A percentile compares a stretch with the other conserved stretches of the same genome.
These are phyloP conservation scores for Dryadomyces quercivorus DNA, from an alignment of 2,329 filamentous ascomycete species.

Conservation along the genomic window DNA sequence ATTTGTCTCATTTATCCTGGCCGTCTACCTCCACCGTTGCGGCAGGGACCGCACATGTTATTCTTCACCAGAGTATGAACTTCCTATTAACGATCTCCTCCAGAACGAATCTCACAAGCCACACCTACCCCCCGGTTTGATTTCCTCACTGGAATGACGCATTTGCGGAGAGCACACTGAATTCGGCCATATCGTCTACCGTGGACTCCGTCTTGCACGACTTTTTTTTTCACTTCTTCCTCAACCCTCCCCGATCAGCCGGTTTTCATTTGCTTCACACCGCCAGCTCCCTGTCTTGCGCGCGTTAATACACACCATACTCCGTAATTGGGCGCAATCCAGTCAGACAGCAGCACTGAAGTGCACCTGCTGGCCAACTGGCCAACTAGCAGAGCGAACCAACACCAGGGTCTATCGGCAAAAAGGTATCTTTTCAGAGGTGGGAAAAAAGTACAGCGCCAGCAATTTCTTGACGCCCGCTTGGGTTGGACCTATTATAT, in stretches of 20 bases:
- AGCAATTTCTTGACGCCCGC: not conserved
- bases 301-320: not conserved
- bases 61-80: not conserved
- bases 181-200: not conserved
- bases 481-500: not conserved
- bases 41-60: not conserved
- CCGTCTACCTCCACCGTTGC: not conserved
- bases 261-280: not conserved
- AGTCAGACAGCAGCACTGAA: not conserved
- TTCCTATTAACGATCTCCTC: not conserved
- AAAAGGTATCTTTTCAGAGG: not conserved
- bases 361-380: no score
- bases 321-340: not conserved
- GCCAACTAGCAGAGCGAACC: no score
- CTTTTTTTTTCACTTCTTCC: not conserved
- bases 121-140: not conserved
- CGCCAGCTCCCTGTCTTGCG: not conserved
- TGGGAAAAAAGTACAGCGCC: not conserved
- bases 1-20: slow-evolving; percentile 1
- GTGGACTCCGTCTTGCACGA: not conserved
- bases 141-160: not conserved
- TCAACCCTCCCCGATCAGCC: not conserved
- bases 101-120: not conserved
- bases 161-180: not conserved
- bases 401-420: not conserved